Evolutionary conservation across 1,284 basidiomycete genomes (phyloP), one percentile per base, ranked within the genome.

Genomic region (Pseudozyma hubeiensis): DNA sequence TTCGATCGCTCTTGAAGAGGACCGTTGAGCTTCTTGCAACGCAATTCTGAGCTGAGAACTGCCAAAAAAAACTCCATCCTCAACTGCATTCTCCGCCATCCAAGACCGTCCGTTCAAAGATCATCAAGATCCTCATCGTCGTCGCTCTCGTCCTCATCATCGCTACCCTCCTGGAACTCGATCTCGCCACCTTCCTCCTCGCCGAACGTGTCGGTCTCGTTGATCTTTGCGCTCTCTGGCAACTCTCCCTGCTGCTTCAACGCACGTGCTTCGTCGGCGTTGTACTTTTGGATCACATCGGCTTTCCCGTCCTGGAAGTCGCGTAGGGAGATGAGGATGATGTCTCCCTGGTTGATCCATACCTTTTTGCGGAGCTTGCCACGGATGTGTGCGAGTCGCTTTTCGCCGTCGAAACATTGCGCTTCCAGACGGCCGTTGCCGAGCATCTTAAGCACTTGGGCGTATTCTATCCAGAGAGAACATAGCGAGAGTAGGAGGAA

Each of bases 361-460:
- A 99, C 95, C 91, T 99, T 99, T 87, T 99, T 99, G 84, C 97
- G 88, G 93, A 99, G 95, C 88, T 98, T 98, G 58, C 97, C 97
- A 86, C 97, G 90, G 84, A 99, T 99, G 85, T 99, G 97, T 30
- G 94, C 96, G 84, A 99, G 88, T 80, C 96, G 89, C 87, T 97
- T 98, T 88, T 97, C 94, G 53, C 97, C 96, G 86, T 99, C 97
- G 84, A 99, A 98, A 87, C 97, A 98, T 83, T 92, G 91, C 6
- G 96, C 96, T 87, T 98, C 96, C 68, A 99, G 87, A 50, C 96
- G 91, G 44, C 97, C 97, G 85, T 99, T 99, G 57, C 97, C 97
- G 55, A 99, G 89, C 97, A 99, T 99, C 88, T 97, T 98, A 57
- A 88, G 91, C 45, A 99, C 97, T 86, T 99, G 97, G 19, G 95